Base-by-base conservation (phyloP, 345 rosid genomes). In the Noccaea bulbosa region DNA sequence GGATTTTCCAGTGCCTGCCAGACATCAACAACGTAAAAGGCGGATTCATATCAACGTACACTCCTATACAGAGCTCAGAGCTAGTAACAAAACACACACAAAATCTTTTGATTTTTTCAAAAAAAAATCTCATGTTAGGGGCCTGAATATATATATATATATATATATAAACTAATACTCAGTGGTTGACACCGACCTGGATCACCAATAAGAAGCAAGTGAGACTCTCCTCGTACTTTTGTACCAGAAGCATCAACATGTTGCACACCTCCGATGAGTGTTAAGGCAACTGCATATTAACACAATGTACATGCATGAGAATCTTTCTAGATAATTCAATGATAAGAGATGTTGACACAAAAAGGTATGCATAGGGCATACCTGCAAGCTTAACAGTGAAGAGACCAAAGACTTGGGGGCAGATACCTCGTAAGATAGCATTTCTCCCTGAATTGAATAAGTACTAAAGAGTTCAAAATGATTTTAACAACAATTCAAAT, bases 321-420 rank as follows among this genome's bases (percentile, higher is more conserved):
- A 55, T 22, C 10, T 52, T 65, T 57, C 10, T 51, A 57, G 8
- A 46, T 7, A 74, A 22, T n/a, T 55, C 47, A 35, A 33, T 27
- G 11, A 34, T 33, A 24, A 30, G 57, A 27, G n/a, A 74, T 11
- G 63, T 51, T 54, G 33, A 55, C 62, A 44, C 24, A 72, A 46
- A 30, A 52, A 63, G 14, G 48, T 11, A 63, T 37, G 71, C 65
- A 41, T n/a, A 62, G 8, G 49, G 14, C 39, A 37, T 60, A 93
- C 96, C 97, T 77, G 99, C 94, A 62, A 93, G 94, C 82, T 93
- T 93, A 81, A 93, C 93, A n/a, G 97, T 93, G 85, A 94, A 91
- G 65, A 94, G 95, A 62, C 99, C 99, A 84, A 94, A 88, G 58
- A 94, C 77, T 83, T 94, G 99, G 37, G 99, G 99, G 77, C 96